These are phyloP conservation scores for Magnaporthales sp. DNA, from an alignment of 2,329 filamentous ascomycete species.

Conservation along the genomic window DNA sequence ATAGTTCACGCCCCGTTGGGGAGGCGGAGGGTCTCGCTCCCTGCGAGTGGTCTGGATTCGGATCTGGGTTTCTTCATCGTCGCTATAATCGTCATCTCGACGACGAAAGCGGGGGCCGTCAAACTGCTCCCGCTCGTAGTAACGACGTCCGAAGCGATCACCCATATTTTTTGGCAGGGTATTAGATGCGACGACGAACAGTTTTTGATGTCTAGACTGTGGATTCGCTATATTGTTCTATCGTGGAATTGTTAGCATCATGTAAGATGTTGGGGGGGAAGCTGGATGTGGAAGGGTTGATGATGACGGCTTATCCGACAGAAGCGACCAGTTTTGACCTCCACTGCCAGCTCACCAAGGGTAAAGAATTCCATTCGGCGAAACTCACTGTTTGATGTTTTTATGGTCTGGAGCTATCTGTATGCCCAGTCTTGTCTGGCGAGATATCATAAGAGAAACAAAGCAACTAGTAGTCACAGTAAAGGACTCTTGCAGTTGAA, in stretches of 20 bases:
- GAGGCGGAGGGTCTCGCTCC: background rate
- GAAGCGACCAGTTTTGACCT: background rate
- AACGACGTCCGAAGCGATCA: background rate
- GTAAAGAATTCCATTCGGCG: background rate
- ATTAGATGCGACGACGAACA: background rate
- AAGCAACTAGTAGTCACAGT: background rate
- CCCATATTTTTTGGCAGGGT: background rate
- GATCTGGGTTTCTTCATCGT: constrained; percentile 48
- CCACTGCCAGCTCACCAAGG: background rate
- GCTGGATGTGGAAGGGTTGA: background rate
- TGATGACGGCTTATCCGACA: background rate
- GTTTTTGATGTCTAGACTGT: background rate
- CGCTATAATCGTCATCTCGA: constrained; percentile 31
- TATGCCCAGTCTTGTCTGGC: background rate
- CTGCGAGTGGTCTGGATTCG: constrained; percentile 26
- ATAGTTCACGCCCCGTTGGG: constrained; percentile 28
- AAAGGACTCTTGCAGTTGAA: background rate
- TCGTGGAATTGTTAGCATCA: background rate
- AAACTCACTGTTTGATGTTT: background rate
- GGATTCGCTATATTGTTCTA: background rate
- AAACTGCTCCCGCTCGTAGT: background rate
- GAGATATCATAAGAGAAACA: background rate
- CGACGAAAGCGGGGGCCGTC: background rate
- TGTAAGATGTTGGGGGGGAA: background rate
- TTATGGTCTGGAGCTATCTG: background rate